Percentiles rank a stretch among this genome's conserved stretches.
Evolutionary conservation across 805 yeast species (phyloP).

Genomic region (Phaffomyces thermotolerans): DNA sequence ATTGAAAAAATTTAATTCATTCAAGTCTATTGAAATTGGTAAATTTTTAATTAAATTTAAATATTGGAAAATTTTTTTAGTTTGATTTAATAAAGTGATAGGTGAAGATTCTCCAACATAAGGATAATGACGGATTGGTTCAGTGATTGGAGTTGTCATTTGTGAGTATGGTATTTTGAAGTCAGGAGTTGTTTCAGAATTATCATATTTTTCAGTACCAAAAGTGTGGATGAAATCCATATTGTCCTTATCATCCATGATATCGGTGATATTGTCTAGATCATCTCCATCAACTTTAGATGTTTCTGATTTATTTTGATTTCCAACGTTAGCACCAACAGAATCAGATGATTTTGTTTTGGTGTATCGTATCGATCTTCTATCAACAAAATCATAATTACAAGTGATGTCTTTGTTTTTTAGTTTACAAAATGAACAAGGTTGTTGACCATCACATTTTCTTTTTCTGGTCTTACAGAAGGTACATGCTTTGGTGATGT

Average conservation of each 20-base stretch:
- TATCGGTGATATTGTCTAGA: not conserved
- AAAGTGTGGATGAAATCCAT: too few species aligned
- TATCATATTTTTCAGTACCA: not conserved
- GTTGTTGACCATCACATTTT: slow-evolving; percentile 22
- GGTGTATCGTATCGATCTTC: slow-evolving; percentile 4
- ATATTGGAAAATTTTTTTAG: slow-evolving; percentile 27
- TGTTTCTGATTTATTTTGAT: too few species aligned
- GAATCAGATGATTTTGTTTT: not conserved
- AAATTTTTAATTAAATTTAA: not conserved
- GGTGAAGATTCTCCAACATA: slow-evolving; percentile 31
- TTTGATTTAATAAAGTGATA: slow-evolving; percentile 29
- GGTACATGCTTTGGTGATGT: slow-evolving; percentile 37
- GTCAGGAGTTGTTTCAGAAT: too few species aligned
- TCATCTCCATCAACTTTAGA: too few species aligned
- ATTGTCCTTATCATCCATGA: not conserved
- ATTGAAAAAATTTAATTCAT: not conserved
- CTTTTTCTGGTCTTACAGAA: slow-evolving; percentile 33
- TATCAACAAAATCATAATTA: slow-evolving; percentile 15
- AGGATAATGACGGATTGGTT: too few species aligned
- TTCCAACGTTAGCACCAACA: too few species aligned
- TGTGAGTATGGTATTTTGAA: too few species aligned
- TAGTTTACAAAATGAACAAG: slow-evolving; percentile 26
- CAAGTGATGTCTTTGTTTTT: slow-evolving; percentile 22
- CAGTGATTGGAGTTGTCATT: too few species aligned
- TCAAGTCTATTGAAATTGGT: not conserved